Base-by-base conservation (phyloP, 331 rosid genomes). In the Rhamnella rubrinervis region DNA sequence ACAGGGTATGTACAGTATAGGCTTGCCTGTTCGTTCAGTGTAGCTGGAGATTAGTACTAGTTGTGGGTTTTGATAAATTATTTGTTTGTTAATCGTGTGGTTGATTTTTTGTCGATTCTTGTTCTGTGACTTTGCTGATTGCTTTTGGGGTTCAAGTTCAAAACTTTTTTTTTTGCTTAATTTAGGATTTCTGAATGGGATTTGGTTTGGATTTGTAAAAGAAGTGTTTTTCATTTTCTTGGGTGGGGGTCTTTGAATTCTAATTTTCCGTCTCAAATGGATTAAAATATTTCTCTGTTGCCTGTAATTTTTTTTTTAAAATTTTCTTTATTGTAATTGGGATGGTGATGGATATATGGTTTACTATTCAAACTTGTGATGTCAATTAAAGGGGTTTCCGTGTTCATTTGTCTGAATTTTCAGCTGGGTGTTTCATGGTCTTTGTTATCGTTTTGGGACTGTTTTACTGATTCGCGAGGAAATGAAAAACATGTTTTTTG, bases 261-360 rank as follows among this genome's bases (percentile, higher is more conserved):
- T 74, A 56, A 46, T 67, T 61, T 72, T 75, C 40, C 67, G 55
- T 78, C 64, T 83, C 26, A 50, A 57, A 55, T 55, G 41, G 46
- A 31, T 20, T 6, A 12, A 55, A 39, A 12, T 14, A 14, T 38
- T 14, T 67, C 47, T 59, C 25, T 55, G 19, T 66, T 37, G 11
- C 51, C 49, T 14, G 40, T 63, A 4, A 38, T 19, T 28, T 20
- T 2, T 50, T 55, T 23, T 17, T 21, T 0, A 23, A 23, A 23
- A 0, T 23, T 23, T 23, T 23, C 23, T 23, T 55, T 52, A 39
- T 65, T 14, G 21, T 21, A 64, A 31, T 31, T 31, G 28, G 47
- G 14, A 35, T 57, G 35, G 39, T 20, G 49, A 12, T 31, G 23
- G 41, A 35, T 38, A 44, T n/a, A 52, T 13, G 1, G 37, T 58